phyloP scores from a whole-genome alignment of 2,329 filamentous ascomycete genomes.

The Penicillium fuscoglaucum region DNA sequence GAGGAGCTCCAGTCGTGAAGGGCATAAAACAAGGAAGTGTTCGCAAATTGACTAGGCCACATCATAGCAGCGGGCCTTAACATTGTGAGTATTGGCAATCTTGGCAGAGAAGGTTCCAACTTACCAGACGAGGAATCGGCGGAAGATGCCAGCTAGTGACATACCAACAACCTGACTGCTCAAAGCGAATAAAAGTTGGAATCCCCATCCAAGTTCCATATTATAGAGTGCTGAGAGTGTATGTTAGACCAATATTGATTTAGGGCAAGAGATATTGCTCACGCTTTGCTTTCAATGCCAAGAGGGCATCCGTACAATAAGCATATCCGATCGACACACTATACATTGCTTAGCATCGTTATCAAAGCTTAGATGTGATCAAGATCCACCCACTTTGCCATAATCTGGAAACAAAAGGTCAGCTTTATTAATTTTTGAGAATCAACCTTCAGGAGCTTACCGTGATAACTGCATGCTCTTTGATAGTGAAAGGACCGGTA shows the following conservation, averaged over 20 bases:
- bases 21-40: slow-evolving; percentile 66
- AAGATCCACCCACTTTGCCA: slow-evolving; percentile 18
- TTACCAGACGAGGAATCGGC: slow-evolving; percentile 59
- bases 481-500: slow-evolving; percentile 43
- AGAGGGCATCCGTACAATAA: slow-evolving; percentile 29
- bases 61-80: slow-evolving; percentile 61
- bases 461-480: slow-evolving; percentile 42
- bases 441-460: slow-evolving; percentile 38
- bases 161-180: slow-evolving; percentile 58
- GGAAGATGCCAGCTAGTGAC: slow-evolving; percentile 61
- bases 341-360: not conserved
- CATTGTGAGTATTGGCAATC: not conserved
- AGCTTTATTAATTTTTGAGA: not conserved
- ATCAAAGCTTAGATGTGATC: not conserved
- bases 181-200: slow-evolving; percentile 28
- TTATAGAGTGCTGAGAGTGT: slow-evolving; percentile 22
- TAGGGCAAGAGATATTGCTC: not conserved
- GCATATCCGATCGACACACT: slow-evolving; percentile 31
- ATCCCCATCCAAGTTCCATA: slow-evolving; percentile 27
- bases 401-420: slow-evolving; percentile 11
- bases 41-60: slow-evolving; percentile 66
- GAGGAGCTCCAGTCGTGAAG: slow-evolving; percentile 64
- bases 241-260: not conserved
- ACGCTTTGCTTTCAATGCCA: slow-evolving; percentile 28
- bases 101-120: not conserved